These are phyloP conservation scores for Phytophthora meadii DNA, from an alignment of 352 stramenopile genomes.

Conservation along the genomic window DNA sequence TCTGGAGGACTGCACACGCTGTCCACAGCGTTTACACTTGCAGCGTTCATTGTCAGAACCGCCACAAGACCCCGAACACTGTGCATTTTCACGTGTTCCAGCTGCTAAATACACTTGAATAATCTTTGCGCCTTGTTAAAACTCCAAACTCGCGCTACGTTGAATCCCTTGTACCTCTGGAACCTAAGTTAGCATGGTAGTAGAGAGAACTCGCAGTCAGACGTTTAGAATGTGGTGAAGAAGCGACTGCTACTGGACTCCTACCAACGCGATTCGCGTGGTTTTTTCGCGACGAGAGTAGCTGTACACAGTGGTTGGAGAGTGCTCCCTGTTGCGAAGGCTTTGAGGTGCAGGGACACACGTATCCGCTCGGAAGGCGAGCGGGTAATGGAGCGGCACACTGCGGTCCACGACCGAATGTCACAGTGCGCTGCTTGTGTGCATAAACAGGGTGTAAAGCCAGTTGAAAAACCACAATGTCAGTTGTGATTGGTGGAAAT, in stretches of 20 bases:
- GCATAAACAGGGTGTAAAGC: slow-evolving; percentile 27
- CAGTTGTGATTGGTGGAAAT: slow-evolving; percentile 23
- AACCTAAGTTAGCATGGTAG: slow-evolving; percentile 14
- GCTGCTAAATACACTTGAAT: slow-evolving; percentile 9
- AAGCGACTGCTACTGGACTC: slow-evolving; percentile 19
- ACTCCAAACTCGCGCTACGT: slow-evolving; percentile 1
- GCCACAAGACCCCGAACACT: slow-evolving; percentile 5
- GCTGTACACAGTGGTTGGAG: slow-evolving; percentile 1
- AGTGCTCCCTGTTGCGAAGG: slow-evolving; percentile 6
- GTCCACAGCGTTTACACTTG: neutral
- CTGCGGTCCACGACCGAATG: slow-evolving; percentile 26
- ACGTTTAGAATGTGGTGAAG: neutral
- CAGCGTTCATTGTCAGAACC: slow-evolving; percentile 1
- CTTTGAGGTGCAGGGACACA: slow-evolving; percentile 7
- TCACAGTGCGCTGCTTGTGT: slow-evolving; percentile 25
- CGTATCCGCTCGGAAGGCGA: slow-evolving; percentile 7
- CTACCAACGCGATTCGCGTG: slow-evolving; percentile 16
- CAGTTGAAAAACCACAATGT: slow-evolving; percentile 17
- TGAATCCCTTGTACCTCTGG: neutral
- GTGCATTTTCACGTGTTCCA: slow-evolving; percentile 8
- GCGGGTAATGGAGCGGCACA: slow-evolving; percentile 15
- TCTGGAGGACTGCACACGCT: slow-evolving; percentile 42
- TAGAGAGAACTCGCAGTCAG: slow-evolving; percentile 5
- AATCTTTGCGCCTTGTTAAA: neutral
- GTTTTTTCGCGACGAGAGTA: slow-evolving; percentile 9